Base-by-base conservation (phyloP, 2,329 filamentous ascomycete genomes). In the Aureobasidium sp. region DNA sequence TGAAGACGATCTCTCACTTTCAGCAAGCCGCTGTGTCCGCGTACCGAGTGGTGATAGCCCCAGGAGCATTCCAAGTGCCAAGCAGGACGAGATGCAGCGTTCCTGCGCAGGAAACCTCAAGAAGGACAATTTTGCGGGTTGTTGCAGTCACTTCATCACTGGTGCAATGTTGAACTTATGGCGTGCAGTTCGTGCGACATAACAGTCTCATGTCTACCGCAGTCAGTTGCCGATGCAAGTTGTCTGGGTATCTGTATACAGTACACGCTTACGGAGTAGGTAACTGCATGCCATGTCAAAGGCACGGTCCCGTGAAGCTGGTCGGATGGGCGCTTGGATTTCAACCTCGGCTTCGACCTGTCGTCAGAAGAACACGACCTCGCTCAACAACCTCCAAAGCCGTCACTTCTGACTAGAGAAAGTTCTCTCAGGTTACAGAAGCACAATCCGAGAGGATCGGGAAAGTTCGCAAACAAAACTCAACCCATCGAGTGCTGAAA, bases 101-200 rank as follows among this genome's bases (percentile, higher is more conserved):
- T 19, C 37, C 53, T 57, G 53, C 40, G 40, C 21, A 37, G 9
- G 29, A 2, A 46, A 57, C 27, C 40, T n/a, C 53, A 45, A 45
- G 27, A 27, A 29, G 40, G 27, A 27, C 40, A 46, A 35, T 19
- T 37, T 27, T n/a, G 27, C 53, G 53, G 53, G 40, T 57, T 45
- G n/a, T 15, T 19, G 53, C 53, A 57, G 53, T 57, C 53, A 31
- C n/a, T 27, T 37, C 23, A 11, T 7, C n/a, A 19, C 29, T 23
- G 15, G 53, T 46, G 27, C 53, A 35, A 35, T n/a, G 53, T 57
- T 37, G 40, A 37, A 57, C 53, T 25, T 19, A 57, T 57, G 53
- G 53, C 53, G 53, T 46, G 40, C 40, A 40, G 17, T 19, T 45
- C 37, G 53, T 46, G 9, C 53, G 11, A 57, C 40, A 29, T 27